phyloP scores from a whole-genome alignment of 2,329 filamentous ascomycete species.

The Thelonectria blattea region DNA sequence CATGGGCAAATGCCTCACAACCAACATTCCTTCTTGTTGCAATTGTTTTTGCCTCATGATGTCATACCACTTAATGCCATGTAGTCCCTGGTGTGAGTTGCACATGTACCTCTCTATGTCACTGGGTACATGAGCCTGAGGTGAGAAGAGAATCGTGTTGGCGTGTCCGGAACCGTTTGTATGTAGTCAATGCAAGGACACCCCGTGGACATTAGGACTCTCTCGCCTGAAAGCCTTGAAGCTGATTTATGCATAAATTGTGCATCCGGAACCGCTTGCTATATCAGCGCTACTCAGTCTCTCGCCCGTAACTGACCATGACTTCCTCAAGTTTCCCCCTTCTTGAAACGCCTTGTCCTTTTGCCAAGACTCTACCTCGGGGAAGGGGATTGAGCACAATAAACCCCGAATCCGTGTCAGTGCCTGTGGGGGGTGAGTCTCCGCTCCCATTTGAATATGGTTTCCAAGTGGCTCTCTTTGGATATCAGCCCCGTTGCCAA shows the following conservation, averaged over 20 bases:
- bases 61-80: not conserved
- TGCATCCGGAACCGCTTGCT: too few relatives aligned
- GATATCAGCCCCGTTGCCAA: not conserved
- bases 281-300: not conserved
- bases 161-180: not conserved
- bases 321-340: not conserved
- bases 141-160: too few relatives aligned
- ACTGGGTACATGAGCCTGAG: too few relatives aligned
- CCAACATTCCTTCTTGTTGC: not conserved
- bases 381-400: not conserved
- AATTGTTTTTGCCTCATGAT: not conserved
- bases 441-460: not conserved
- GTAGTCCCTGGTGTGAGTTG: not conserved
- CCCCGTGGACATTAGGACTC: not conserved
- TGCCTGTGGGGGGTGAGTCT: not conserved
- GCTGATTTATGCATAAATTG: too few relatives aligned
- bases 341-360: not conserved
- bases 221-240: too few relatives aligned
- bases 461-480: not conserved
- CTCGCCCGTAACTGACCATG: not conserved
- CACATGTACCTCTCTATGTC: not conserved
- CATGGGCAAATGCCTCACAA: not conserved
- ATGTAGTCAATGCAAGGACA: not conserved
- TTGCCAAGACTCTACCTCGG: not conserved
- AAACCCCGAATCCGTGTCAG: not conserved